These are phyloP conservation scores for Hypoxylon trugodes DNA, from an alignment of 495 filamentous ascomycete species.

Conservation along the genomic window DNA sequence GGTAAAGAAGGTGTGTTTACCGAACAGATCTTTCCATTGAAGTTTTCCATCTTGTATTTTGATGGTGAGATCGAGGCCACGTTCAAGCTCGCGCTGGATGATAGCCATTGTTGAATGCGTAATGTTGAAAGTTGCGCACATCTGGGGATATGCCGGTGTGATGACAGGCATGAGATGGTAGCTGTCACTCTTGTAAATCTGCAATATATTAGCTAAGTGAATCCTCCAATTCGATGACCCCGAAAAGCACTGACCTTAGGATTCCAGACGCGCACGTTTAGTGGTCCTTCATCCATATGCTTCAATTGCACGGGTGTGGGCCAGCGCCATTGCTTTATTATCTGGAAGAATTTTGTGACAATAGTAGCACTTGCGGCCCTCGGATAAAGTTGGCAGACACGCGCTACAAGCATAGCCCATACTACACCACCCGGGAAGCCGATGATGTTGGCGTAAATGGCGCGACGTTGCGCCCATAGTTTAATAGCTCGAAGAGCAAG, in stretches of 20 bases:
- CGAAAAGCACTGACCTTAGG: constrained; percentile 70
- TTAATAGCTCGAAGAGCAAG: constrained; percentile 91
- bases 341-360: constrained; percentile 89
- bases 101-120: constrained; percentile 83
- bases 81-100: constrained; percentile 81
- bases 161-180: constrained; percentile 97
- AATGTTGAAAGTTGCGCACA: constrained; percentile 96
- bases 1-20: constrained; percentile 91
- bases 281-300: constrained; percentile 80
- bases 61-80: constrained; percentile 78
- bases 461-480: constrained; percentile 92
- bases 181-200: constrained; percentile 83
- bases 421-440: constrained; percentile 97
- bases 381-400: constrained; percentile 97
- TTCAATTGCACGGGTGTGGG: constrained; percentile 90
- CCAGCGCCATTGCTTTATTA: constrained; percentile 93
- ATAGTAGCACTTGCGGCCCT: constrained; percentile 86
- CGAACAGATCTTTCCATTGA: constrained; percentile 88
- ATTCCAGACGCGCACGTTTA: constrained; percentile 92
- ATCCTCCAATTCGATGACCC: neutral
- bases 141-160: constrained; percentile 93
- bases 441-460: constrained; percentile 93
- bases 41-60: constrained; percentile 78
- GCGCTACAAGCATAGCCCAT: constrained; percentile 95
- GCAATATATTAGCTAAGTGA: constrained; percentile 38